Evolutionary conservation across 2,329 filamentous ascomycete species (phyloP), one percentile per base, ranked within the genome.

Genomic region (Trichoderma brevicompactum): DNA sequence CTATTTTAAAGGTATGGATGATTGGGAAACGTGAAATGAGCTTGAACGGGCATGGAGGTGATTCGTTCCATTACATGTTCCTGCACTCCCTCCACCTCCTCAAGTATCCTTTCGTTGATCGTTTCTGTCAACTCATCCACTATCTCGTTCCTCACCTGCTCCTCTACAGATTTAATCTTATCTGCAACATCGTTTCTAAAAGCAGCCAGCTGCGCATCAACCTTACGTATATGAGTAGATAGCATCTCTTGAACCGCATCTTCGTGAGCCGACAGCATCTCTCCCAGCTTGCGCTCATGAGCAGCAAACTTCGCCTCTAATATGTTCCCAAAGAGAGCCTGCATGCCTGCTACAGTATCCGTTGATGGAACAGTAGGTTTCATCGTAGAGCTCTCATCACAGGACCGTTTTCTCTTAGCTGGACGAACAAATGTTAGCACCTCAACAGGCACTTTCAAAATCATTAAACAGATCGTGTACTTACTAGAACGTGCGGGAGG

Each of bases 211-310:
- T 41, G n/a, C 19, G 46, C 46, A 12, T 54, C 38, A 9, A 54
- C 36, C 52, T 54, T 40, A 12, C 43, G 34, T 10, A 15, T 9
- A 38, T 59, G 55, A 23, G 55, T 8, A 19, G 55, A 38, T 38
- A 48, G 32, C 55, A 59, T 59, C 43, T 48, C n/a, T 3, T 48
- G 12, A 8, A 59, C n/a, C n/a, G 7, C 36, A 17, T 19, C 9
- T 17, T 58, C 23, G n/a, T 58, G 41, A 46, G 41, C 54, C 7
- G 54, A 58, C 2, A 58, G n/a, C 54, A 58, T 58, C 15, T 44
- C 41, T 23, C 12, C 54, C 28, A 58, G 8, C 41, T 12, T 58
- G 7, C 28, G 41, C 41, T 46, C 41, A 38, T 58, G 41, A 19
- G 54, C 41, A 36, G 54, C n/a, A 28, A 58, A 41, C n/a, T 36